Base-by-base conservation (phyloP, 1,139 yeast genomes). In the Blastobotrys persicus region DNA sequence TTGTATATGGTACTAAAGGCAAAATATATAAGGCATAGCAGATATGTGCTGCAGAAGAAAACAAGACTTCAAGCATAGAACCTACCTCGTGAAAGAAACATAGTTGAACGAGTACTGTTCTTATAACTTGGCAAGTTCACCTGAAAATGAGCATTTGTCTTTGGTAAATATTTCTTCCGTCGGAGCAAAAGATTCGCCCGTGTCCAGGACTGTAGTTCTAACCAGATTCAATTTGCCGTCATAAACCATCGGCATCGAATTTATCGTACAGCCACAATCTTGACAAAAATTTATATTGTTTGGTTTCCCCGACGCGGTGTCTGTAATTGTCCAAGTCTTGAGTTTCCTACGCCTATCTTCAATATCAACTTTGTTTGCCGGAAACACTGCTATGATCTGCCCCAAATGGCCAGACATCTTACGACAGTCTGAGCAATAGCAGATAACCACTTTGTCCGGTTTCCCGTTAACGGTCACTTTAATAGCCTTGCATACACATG, bases 321-420 rank as follows among this genome's bases (percentile, higher is more conserved):
- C 51, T 5, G 49, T 46, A 18, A 62, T 48, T 1, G 52, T 45
- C 41, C 44, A 63, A 37, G 54, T 55, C 38, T 55, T 57, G 41
- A 62, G 38, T 12, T 46, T 38, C 2, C 52, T 41, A 2, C 56
- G 42, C 2, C 50, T 43, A 41, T 60, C 63, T 9, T 40, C 35
- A 17, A 64, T 51, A 17, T 50, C 44, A 16, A 64, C 56, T 18
- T 63, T 50, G 4, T 48, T 49, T 2, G 55, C 43, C 1, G 54
- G 34, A 32, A 52, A 60, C 28, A 49, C 48, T 11, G 60, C 55
- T 3, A 62, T 44, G 40, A 60, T 48, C 48, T 64, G 68, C 6
- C 66, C 66, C 23, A 62, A 50, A 46, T 61, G 59, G 11, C 68
- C 68, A 7, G 67, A 59, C 33, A 59, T 60, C 52, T 64, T 64